Evolutionary conservation across 352 stramenopile species (phyloP), one percentile per base, ranked within the genome.

Genomic region (Saprolegnia parasitica): DNA sequence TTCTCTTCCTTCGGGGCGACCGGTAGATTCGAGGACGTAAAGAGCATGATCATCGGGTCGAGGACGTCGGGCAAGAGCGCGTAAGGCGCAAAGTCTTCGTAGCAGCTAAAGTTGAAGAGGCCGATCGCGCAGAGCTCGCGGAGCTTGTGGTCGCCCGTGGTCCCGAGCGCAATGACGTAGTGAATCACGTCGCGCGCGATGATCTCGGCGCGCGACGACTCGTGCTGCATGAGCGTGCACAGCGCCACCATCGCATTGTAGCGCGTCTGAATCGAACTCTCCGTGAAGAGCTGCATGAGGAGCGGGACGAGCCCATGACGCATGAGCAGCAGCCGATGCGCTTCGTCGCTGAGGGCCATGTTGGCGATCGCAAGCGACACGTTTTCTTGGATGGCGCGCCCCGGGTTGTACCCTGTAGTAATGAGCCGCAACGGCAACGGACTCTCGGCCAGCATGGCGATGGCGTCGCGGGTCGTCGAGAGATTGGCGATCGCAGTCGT

Each of bases 71-170:
- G 83, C 35, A 89, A 85, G 40, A 94, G 68, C 40, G 92, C 40
- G 52, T 86, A 88, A 4, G 56, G 75, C 50, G 89, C 80, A 9
- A 90, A 71, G n/a, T 74, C 80, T 70, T 82, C 84, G 35, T 90
- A 81, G 46, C 83, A 89, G 9, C 84, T 93, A n/a, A 92, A 68
- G 39, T 93, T 94, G 67, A 90, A 90, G 0, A 93, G 74, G 21
- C 81, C 81, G n/a, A 85, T 88, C 13, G 81, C 79, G 29, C 83
- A 91, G 5, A 93, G 73, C 29, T 93, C 86, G 11, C 81, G 79
- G 0, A 90, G 79, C 40, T 80, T 79, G 32, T 90, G 79, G 20
- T 82, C 71, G 13, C 78, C 72, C 1, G 76, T 78, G 16, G 61
- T 55, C 0, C 82, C 78, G 18, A 91, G 71, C 1, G 68, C 76